A percentile compares a stretch with the other conserved stretches of the same genome.
Conservation (phyloP, 108 stramenopile species). For the Fragilaria crotonensis region DNA sequence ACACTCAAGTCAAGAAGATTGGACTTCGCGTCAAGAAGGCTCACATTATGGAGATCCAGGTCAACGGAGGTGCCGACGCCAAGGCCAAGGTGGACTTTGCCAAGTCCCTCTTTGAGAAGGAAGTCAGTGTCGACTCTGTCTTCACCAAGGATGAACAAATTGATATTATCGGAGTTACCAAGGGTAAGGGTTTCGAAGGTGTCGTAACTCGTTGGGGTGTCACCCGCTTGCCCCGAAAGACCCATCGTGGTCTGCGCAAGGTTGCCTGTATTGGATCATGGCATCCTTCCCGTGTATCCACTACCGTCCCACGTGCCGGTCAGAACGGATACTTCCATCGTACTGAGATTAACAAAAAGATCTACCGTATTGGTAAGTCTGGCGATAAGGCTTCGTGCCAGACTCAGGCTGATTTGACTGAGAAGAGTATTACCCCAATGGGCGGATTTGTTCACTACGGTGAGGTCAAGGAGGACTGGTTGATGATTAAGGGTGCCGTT, state of each 20-base stretch:
- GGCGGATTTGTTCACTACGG: slow-evolving; percentile 99
- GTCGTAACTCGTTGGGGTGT: slow-evolving; percentile 99
- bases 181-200: slow-evolving; percentile 98
- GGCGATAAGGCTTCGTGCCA: slow-evolving; percentile 91
- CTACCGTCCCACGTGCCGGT: slow-evolving; percentile 97
- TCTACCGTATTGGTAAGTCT: slow-evolving; percentile 98
- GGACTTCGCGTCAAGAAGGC: slow-evolving; percentile 98
- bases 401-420: slow-evolving; percentile 97
- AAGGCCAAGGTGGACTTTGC: slow-evolving; percentile 99
- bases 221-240: slow-evolving; percentile 99
- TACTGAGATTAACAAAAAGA: slow-evolving; percentile 99
- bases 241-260: slow-evolving; percentile 99
- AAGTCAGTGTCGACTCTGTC: slow-evolving; percentile 89
- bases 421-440: slow-evolving; percentile 98
- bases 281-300: slow-evolving; percentile 98
- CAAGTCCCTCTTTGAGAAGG: slow-evolving; percentile 95
- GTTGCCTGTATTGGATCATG: slow-evolving; percentile 99
- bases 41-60: slow-evolving; percentile 99
- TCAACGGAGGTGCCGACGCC: slow-evolving; percentile 94
- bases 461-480: slow-evolving; percentile 96
- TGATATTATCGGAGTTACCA: slow-evolving; percentile 96
- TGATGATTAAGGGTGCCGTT: slow-evolving; percentile 99
- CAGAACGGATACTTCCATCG: slow-evolving; percentile 99
- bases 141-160: slow-evolving; percentile 96
- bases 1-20: slow-evolving; percentile 97